Base-by-base conservation (phyloP, 2,329 filamentous ascomycete genomes). In the Zelopaecilomyces penicillatus region DNA sequence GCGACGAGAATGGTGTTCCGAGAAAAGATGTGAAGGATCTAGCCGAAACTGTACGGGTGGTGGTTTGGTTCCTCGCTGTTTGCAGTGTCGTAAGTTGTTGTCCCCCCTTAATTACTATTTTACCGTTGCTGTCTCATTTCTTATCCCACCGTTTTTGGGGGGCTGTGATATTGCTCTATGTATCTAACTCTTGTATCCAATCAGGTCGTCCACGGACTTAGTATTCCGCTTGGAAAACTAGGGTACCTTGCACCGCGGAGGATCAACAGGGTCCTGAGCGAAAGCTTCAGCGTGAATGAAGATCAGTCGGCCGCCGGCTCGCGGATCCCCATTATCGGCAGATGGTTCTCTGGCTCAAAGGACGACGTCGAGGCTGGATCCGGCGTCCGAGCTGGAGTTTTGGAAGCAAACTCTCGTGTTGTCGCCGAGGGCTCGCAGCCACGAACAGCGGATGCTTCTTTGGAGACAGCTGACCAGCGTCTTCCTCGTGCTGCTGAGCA, bases 31-130 rank as follows among this genome's bases (percentile, higher is more conserved):
- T 87, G 0, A 64, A 67, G 30, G 65, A 75, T 6, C 66, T 95
- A 2, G 71, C 70, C 4, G 85, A 94, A 50, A 72, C 78, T 0
- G 75, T 87, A 42, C 72, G 71, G 2, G 71, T 91, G 1, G 77
- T 95, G 0, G 82, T 95, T 12, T 95, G 89, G 89, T 95, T 95
- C 57, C 65, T 95, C 42, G 75, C 80, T 6, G 80, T 93, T 19
- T 91, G 85, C 65, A 93, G 86, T 52, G 83, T 95, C 48, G 85
- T 89, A 67, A 73, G 82, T 71, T 32, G 28, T 11, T 28, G 5
- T 30, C 9, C 5, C 7, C 27, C 8, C 6, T 30, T 11, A 19
- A 19, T 19, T 19, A 19, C 19, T 19, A n/a, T 29, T 29, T 6
- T 31, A 10, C 7, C 26, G 11, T 5, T 7, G 34, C 6, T 29